A percentile compares a stretch with the other conserved stretches of the same genome.
Evolutionary conservation across 1,139 yeast genomes (phyloP).

Genomic region (Magnusiomyces ingens): DNA sequence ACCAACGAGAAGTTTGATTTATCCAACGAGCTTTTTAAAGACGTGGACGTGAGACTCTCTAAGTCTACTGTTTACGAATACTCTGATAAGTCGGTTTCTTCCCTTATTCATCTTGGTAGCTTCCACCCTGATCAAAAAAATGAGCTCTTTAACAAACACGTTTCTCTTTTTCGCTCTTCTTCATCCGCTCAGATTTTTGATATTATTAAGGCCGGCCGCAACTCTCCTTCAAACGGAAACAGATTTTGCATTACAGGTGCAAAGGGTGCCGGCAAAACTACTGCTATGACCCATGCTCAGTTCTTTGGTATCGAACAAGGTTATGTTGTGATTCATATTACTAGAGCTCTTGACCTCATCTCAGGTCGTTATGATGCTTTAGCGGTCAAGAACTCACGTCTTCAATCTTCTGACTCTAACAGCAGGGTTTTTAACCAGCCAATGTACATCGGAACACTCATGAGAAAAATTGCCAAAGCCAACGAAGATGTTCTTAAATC

Average conservation of each 20-base stretch:
- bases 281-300: constrained; percentile 64
- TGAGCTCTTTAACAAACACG: constrained; percentile 44
- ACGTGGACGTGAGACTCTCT: constrained; percentile 9
- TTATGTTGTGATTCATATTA: constrained; percentile 57
- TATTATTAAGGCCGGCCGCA: constrained; percentile 25
- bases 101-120: constrained; percentile 38
- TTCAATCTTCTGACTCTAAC: constrained; percentile 17
- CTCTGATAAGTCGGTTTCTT: constrained; percentile 19
- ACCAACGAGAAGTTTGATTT: constrained; percentile 14
- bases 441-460: constrained; percentile 60
- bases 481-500: constrained; percentile 48
- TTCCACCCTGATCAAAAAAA: constrained; percentile 47
- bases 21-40: background rate
- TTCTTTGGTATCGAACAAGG: constrained; percentile 48
- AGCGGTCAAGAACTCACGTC: constrained; percentile 37
- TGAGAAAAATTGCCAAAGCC: constrained; percentile 50
- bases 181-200: constrained; percentile 32
- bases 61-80: constrained; percentile 20
- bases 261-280: constrained; percentile 75
- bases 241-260: constrained; percentile 60
- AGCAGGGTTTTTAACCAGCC: constrained; percentile 64
- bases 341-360: constrained; percentile 53
- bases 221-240: constrained; percentile 37
- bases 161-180: constrained; percentile 38
- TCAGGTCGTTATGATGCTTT: constrained; percentile 70